phyloP scores from a whole-genome alignment of 208 protist species.

The Leptomonas pyrrhocoris region DNA sequence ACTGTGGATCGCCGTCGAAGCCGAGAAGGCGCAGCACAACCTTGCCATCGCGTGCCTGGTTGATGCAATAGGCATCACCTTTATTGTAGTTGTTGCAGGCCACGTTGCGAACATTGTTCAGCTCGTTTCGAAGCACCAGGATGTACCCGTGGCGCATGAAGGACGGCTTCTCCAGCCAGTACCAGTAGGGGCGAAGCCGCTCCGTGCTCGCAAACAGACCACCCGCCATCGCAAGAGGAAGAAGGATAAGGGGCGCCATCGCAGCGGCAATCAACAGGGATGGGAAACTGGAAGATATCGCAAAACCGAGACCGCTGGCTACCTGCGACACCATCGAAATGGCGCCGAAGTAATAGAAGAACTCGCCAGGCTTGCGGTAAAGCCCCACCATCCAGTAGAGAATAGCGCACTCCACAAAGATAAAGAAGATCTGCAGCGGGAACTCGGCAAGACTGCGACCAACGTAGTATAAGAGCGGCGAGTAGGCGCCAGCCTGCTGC shows the following conservation, averaged over 20 bases:
- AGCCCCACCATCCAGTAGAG: conserved; percentile 73
- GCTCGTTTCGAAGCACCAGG: conserved; percentile 66
- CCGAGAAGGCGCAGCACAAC: conserved; percentile 58
- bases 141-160: conserved; percentile 77
- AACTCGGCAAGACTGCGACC: conserved; percentile 49
- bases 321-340: conserved; percentile 57
- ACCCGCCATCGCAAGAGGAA: conserved; percentile 65
- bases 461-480: conserved; percentile 60
- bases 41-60: conserved; percentile 49
- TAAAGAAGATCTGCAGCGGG: conserved; percentile 50
- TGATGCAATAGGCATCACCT: conserved; percentile 53
- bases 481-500: conserved; percentile 70
- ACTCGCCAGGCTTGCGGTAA: conserved; percentile 37
- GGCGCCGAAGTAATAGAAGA: conserved; percentile 70
- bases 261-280: conserved; percentile 46
- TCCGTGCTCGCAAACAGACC: conserved; percentile 70
- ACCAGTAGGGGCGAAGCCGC: conserved; percentile 79
- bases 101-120: conserved; percentile 55
- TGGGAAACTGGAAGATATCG: conserved; percentile 45
- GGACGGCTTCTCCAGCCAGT: conserved; percentile 78
- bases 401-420: conserved; percentile 50
- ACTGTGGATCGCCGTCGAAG: conserved; percentile 60
- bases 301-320: conserved; percentile 56
- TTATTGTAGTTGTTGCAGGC: conserved; percentile 51
- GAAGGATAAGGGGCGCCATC: conserved; percentile 58